These are phyloP conservation scores for Trapa incisa DNA, from an alignment of 345 rosid species.

Conservation along the genomic window DNA sequence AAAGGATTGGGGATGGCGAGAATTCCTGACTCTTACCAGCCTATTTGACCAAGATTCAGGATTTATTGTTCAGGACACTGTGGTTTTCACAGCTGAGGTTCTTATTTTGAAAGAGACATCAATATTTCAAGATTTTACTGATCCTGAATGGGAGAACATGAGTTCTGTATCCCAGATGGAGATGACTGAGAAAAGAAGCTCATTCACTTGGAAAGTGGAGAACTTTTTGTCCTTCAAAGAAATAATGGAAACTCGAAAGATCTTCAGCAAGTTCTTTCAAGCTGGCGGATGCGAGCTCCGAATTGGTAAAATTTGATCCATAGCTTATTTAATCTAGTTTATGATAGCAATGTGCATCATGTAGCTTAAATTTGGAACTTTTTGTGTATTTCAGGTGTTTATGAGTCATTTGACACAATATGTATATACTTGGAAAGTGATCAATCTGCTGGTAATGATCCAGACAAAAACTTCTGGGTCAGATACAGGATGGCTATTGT, in stretches of 20 bases:
- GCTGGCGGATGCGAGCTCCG: slow-evolving; percentile 99
- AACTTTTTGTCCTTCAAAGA: slow-evolving; percentile 94
- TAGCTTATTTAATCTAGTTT: slow-evolving; percentile 11
- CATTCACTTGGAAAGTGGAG: slow-evolving; percentile 99
- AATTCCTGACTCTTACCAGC: slow-evolving; percentile 94
- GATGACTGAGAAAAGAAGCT: slow-evolving; percentile 52
- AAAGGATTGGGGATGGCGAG: slow-evolving; percentile 99
- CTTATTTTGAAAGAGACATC: slow-evolving; percentile 97
- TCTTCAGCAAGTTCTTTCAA: slow-evolving; percentile 97
- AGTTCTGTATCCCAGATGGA: slow-evolving; percentile 38
- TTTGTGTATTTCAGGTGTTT: slow-evolving; percentile 71
- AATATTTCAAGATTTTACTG: slow-evolving; percentile 51
- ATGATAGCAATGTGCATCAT: slow-evolving; percentile 10
- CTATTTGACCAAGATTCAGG: slow-evolving; percentile 99
- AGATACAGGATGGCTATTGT: slow-evolving; percentile 93
- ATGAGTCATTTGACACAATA: slow-evolving; percentile 97
- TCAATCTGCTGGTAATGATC: slow-evolving; percentile 81
- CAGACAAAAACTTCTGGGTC: slow-evolving; percentile 99
- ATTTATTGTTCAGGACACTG: slow-evolving; percentile 90
- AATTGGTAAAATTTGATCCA: slow-evolving; percentile 50
- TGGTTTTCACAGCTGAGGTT: slow-evolving; percentile 94
- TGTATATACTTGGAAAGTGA: slow-evolving; percentile 99
- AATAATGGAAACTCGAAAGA: slow-evolving; percentile 97
- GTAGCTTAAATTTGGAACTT: slow-evolving; percentile 13
- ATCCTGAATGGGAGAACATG: slow-evolving; percentile 39